Evolutionary conservation across 768 basidiomycete species (phyloP).

Genomic region (Panellus pusillus): DNA sequence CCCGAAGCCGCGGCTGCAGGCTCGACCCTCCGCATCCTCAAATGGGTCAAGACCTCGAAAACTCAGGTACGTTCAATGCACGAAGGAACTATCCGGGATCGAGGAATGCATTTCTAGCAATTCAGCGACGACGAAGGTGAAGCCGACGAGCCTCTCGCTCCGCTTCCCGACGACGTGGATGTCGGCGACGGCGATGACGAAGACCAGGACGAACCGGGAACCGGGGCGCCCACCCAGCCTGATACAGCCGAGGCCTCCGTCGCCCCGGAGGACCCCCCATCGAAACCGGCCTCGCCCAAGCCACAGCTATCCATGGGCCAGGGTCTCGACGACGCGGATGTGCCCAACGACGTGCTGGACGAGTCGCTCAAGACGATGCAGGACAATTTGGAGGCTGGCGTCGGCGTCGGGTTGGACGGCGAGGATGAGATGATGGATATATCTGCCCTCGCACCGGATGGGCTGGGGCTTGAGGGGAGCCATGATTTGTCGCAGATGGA

Average conservation of each 20-base stretch:
- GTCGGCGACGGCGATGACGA: constrained; percentile 65
- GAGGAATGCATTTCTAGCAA: constrained; percentile 49
- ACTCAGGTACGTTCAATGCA: constrained; percentile 52
- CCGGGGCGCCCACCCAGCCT: constrained; percentile 35
- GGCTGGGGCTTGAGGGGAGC: constrained; percentile 51
- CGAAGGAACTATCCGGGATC: neutral
- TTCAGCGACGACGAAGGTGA: constrained; percentile 87
- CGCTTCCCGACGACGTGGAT: constrained; percentile 77
- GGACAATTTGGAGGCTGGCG: constrained; percentile 38
- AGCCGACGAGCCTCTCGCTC: constrained; percentile 76
- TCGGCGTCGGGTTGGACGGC: constrained; percentile 35
- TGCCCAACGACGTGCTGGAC: constrained; percentile 44
- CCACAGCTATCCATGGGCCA: constrained; percentile 59
- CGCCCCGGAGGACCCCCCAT: constrained; percentile 45
- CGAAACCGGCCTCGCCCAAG: constrained; percentile 67
- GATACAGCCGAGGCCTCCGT: constrained; percentile 29
- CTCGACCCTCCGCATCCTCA: constrained; percentile 64
- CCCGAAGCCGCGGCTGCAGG: constrained; percentile 56
- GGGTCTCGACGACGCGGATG: constrained; percentile 38
- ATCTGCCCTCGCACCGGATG: constrained; percentile 64
- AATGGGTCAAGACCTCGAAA: constrained; percentile 82
- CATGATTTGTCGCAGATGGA: constrained; percentile 62
- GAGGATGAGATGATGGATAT: constrained; percentile 60
- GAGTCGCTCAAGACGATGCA: constrained; percentile 59
- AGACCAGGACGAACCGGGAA: constrained; percentile 61